Conservation (phyloP, 2,329 filamentous ascomycete genomes). For the Gaeumannomyces sp. region DNA sequence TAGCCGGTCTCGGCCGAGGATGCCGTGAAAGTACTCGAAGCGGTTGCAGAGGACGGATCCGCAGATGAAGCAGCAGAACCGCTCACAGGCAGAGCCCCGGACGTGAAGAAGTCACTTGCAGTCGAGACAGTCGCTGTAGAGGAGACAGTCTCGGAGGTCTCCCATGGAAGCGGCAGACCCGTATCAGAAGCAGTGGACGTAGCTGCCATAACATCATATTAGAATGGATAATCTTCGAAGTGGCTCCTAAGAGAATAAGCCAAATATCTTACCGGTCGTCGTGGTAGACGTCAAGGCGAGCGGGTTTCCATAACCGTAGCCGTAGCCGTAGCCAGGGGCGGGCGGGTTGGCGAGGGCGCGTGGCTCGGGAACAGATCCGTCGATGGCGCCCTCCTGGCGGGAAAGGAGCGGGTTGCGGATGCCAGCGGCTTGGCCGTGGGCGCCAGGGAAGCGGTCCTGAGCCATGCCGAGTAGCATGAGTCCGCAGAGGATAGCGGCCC, state of each 20-base stretch:
- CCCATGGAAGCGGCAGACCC: background rate
- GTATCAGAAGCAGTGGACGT: background rate
- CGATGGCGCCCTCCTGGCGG: too few species aligned
- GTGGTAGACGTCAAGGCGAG: background rate
- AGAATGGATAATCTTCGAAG: background rate
- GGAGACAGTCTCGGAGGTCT: background rate
- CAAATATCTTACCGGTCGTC: background rate
- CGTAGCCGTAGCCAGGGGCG: background rate
- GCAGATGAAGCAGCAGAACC: background rate
- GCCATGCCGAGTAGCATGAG: too few species aligned
- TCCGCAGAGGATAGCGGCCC: background rate
- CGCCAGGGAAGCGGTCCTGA: too few species aligned
- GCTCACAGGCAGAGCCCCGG: background rate
- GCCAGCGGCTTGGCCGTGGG: too few species aligned
- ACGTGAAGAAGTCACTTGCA: background rate
- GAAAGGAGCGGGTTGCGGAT: too few species aligned
- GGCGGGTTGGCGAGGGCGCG: background rate
- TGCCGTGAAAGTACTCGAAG: background rate
- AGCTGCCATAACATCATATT: background rate
- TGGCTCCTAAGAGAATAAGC: background rate
- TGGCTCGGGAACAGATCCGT: background rate
- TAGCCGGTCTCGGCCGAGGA: background rate
- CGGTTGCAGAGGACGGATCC: background rate
- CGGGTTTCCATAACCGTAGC: background rate
- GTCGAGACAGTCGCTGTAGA: background rate